These are phyloP conservation scores for Cladosporium sp. DNA, from an alignment of 2,329 filamentous ascomycete species.

Conservation along the genomic window DNA sequence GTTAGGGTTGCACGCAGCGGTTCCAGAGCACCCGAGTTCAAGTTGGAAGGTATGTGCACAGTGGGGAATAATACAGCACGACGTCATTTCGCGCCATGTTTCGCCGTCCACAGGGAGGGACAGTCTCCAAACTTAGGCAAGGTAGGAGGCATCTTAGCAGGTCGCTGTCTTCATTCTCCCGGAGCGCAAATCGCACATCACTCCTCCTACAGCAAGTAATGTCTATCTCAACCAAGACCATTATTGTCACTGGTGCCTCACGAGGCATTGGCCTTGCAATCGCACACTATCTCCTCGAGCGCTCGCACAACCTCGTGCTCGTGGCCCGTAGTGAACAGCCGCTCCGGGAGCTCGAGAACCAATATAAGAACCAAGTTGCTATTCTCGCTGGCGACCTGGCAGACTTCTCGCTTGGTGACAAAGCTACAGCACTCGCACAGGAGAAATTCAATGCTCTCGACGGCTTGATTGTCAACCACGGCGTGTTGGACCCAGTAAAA, in stretches of 20 bases:
- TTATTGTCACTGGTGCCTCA: constrained; percentile 59
- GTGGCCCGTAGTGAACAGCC: constrained; percentile 52
- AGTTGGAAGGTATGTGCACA: too few relatives aligned
- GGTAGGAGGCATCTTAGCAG: too few relatives aligned
- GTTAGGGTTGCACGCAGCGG: too few relatives aligned
- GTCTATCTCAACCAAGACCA: constrained; percentile 14
- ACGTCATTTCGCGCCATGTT: too few relatives aligned
- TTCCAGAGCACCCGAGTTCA: too few relatives aligned
- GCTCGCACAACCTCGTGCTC: constrained; percentile 53
- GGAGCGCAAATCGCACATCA: too few relatives aligned
- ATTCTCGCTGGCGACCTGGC: constrained; percentile 56
- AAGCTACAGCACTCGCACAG: constrained; percentile 62
- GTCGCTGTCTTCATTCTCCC: too few relatives aligned
- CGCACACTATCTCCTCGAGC: constrained; percentile 55
- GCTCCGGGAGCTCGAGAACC: constrained; percentile 49
- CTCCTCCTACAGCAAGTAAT: background rate
- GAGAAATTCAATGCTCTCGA: constrained; percentile 66
- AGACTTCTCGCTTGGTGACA: constrained; percentile 51
- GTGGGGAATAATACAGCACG: too few relatives aligned
- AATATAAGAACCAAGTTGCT: constrained; percentile 51
- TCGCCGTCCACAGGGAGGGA: too few relatives aligned
- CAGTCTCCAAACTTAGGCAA: too few relatives aligned
- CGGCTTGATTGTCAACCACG: constrained; percentile 84
- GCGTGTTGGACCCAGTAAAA: constrained; percentile 69
- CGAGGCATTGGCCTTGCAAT: constrained; percentile 62